Conservation (phyloP, 176 grass and related monocot genomes). For the Raddia guianensis region DNA sequence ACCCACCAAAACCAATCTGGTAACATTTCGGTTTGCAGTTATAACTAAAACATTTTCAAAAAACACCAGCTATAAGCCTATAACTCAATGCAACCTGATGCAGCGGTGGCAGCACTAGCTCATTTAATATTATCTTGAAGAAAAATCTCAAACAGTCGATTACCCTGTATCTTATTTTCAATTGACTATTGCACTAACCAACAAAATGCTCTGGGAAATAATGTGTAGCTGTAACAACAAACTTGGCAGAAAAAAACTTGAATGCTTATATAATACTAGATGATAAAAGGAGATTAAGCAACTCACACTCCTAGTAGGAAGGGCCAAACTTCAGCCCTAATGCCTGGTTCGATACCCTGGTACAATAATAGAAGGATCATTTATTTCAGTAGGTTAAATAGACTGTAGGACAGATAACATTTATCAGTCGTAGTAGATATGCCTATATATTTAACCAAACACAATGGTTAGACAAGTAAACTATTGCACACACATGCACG, state of each 20-base stretch:
- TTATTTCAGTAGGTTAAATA: slow-evolving; percentile 38
- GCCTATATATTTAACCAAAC: slow-evolving; percentile 6
- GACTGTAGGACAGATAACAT: slow-evolving; percentile 23
- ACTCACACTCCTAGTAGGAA: slow-evolving; percentile 95
- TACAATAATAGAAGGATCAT: slow-evolving; percentile 38
- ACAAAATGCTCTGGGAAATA: background rate
- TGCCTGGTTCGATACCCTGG: slow-evolving; percentile 83
- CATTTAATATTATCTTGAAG: slow-evolving; percentile 24
- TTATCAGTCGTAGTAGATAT: slow-evolving; percentile 5
- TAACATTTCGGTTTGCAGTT: slow-evolving; percentile 4
- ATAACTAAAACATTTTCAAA: background rate
- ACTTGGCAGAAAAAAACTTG: slow-evolving; percentile 28
- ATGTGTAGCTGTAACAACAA: background rate
- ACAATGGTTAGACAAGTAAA: background rate
- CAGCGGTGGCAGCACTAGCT: background rate
- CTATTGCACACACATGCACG: background rate
- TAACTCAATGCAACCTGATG: slow-evolving; percentile 6
- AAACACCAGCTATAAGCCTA: background rate
- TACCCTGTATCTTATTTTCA: slow-evolving; percentile 1
- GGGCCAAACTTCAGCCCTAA: slow-evolving; percentile 97
- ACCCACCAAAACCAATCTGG: slow-evolving; percentile 21
- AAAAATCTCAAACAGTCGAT: background rate
- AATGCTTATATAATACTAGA: slow-evolving; percentile 28
- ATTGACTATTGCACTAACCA: slow-evolving; percentile 22
- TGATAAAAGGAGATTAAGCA: slow-evolving; percentile 28